These are phyloP conservation scores for Hymenoscyphus linearis DNA, from an alignment of 2,329 filamentous ascomycete species.

Conservation along the genomic window DNA sequence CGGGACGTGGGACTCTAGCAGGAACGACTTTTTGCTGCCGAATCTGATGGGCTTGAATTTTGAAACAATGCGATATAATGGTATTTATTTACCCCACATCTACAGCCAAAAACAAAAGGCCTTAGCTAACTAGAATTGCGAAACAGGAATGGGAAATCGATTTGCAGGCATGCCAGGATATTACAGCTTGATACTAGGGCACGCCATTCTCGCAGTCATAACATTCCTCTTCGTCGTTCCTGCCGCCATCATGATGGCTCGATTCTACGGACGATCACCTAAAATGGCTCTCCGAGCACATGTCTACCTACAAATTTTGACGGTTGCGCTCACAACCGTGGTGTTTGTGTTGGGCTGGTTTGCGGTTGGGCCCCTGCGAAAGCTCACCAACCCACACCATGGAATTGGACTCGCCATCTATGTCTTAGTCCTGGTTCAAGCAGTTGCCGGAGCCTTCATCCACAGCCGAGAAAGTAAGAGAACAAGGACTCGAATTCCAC, in stretches of 20 bases:
- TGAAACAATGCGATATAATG: conserved; percentile 80
- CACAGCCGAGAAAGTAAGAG: conserved; percentile 34
- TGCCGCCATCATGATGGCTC: conserved; percentile 64
- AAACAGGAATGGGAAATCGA: conserved; percentile 71
- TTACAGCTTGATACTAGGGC: conserved; percentile 62
- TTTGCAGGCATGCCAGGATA: conserved; percentile 67
- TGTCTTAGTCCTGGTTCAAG: conserved; percentile 64
- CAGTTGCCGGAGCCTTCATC: conserved; percentile 63
- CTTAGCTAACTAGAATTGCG: conserved; percentile 9
- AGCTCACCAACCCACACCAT: conserved; percentile 76
- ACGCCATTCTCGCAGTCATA: conserved; percentile 66
- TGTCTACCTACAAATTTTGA: conserved; percentile 67
- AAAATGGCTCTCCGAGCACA: conserved; percentile 63
- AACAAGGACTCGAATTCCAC: conserved; percentile 38
- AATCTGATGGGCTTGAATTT: conserved; percentile 73
- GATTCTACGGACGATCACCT: conserved; percentile 62
- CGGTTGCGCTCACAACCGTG: conserved; percentile 61
- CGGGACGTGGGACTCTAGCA: conserved; percentile 75
- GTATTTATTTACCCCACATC: conserved; percentile 43
- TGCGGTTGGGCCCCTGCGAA: conserved; percentile 67
- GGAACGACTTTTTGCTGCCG: conserved; percentile 72
- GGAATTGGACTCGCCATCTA: conserved; percentile 79
- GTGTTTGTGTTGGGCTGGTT: conserved; percentile 72
- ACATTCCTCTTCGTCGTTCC: conserved; percentile 72
- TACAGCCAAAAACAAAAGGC: background rate